Evolutionary conservation across 2,329 filamentous ascomycete species (phyloP), one percentile per base, ranked within the genome.

Genomic region (Penicillium sp.): DNA sequence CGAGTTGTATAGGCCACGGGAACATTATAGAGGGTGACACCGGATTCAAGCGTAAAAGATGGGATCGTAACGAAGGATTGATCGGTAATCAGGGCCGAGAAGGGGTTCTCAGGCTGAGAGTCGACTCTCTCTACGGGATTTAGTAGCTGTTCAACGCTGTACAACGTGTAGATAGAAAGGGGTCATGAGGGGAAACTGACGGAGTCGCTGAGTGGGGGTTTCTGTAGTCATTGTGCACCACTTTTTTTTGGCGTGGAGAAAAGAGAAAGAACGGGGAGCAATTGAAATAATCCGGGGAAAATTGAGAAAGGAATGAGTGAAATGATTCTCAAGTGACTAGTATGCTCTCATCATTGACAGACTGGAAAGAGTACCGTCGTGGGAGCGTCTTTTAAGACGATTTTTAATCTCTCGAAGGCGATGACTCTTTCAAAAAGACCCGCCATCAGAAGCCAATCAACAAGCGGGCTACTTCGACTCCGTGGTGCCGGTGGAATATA

Each of bases 1-100:
- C 85, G 85, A 3, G 84, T 86, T 63, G 87, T 89, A 78, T 89
- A 89, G 61, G 87, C 87, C 55, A 90, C 81, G 3, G 85, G 86
- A 17, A 89, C 85, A 86, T 98, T 95, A 69, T 85, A 81, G 21
- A 99, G 84, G 0, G 86, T 90, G 26, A 91, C 92, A 53, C 95
- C 95, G 2, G 93, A 98, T 78, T 99, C 95, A 67, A 99, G 90
- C 8, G 90, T 93, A 77, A 97, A 97, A 29, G 89, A 89, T 2
- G 95, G 94, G 59, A 99, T 87, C 64, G 95, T 87, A 61, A 91
- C 92, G 72, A 96, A 90, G 58, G 90, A 85, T 80, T 98, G 95
- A 71, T 97, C 90, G 56, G 92, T 90, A 56, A 99, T 96, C 73
- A 98, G 84, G 66, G 85, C 80, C 64, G 91, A 88, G 76, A 93